Evolutionary conservation across 2,329 filamentous ascomycete genomes (phyloP).

Genomic region (Blastomyces gilchristii): DNA sequence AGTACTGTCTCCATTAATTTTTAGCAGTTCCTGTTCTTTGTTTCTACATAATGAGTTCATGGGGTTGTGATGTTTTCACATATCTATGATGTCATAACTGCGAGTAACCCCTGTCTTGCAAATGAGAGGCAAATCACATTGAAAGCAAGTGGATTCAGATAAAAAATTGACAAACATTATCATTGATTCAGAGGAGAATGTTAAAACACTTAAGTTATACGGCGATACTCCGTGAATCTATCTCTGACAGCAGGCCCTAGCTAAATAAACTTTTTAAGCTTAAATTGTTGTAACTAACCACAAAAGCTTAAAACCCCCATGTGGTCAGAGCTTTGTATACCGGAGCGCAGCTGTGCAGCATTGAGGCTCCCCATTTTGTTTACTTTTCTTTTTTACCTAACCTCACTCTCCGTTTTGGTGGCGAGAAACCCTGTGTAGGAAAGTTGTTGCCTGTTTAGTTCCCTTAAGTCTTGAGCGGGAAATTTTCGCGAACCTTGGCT

Average conservation of each 20-base stretch:
- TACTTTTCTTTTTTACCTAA: background rate
- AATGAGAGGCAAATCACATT: background rate
- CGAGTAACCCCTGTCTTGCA: background rate
- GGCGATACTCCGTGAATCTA: background rate
- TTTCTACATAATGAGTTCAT: no score
- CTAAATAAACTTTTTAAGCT: background rate
- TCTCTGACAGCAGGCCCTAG: no score
- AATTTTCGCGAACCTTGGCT: no score
- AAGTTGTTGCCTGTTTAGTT: background rate
- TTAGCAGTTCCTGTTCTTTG: background rate
- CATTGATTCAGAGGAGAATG: background rate
- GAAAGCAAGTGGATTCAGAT: background rate
- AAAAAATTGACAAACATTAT: background rate
- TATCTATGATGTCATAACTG: background rate
- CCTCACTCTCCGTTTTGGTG: background rate
- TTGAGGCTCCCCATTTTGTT: background rate
- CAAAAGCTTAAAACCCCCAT: background rate
- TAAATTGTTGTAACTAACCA: background rate
- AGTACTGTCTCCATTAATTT: background rate
- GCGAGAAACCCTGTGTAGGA: background rate
- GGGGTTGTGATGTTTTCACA: no score
- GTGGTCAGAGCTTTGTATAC: background rate
- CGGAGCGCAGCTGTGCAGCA: background rate
- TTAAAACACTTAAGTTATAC: background rate
- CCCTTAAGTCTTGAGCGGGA: background rate